Conservation (phyloP, 2,329 filamentous ascomycete genomes). For the Alternaria arborescens region DNA sequence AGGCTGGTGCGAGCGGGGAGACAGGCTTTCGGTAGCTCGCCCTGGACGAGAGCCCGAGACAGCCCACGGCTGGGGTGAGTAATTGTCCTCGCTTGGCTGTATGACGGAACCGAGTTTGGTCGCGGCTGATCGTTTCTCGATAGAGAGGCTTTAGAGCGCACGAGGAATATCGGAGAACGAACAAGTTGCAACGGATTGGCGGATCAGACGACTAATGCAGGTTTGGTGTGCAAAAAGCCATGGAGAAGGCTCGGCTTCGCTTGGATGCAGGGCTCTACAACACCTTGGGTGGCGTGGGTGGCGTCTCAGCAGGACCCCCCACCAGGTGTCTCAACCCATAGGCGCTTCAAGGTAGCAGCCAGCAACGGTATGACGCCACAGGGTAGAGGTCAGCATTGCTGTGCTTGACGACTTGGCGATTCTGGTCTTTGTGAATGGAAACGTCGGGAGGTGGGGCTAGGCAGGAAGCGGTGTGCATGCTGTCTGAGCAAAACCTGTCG, state of each 20-base stretch:
- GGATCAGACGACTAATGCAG: constrained; percentile 32
- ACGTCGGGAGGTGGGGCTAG: constrained; percentile 9
- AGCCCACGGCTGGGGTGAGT: constrained; percentile 25
- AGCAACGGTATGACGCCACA: constrained; percentile 44
- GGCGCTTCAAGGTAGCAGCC: constrained; percentile 15
- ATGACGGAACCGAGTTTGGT: constrained; percentile 23
- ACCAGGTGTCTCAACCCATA: constrained; percentile 25
- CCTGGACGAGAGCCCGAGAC: constrained; percentile 25
- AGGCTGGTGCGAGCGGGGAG: constrained; percentile 34
- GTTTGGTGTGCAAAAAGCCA: constrained; percentile 21
- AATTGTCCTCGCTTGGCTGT: constrained; percentile 25
- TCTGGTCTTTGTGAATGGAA: background rate
- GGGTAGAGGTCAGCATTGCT: constrained; percentile 43
- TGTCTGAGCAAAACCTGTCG: background rate
- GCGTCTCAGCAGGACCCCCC: constrained; percentile 36
- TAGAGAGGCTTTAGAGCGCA: constrained; percentile 37
- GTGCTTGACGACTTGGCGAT: constrained; percentile 38
- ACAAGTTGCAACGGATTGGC: constrained; percentile 31
- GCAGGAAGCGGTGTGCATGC: constrained; percentile 1
- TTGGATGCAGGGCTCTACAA: constrained; percentile 23
- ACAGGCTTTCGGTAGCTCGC: constrained; percentile 31
- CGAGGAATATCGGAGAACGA: constrained; percentile 33
- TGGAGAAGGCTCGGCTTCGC: constrained; percentile 31
- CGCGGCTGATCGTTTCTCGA: constrained; percentile 37
- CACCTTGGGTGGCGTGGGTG: constrained; percentile 46